phyloP scores from a whole-genome alignment of 371 early-diverging fungal species.

The Mortierella sp. region DNA sequence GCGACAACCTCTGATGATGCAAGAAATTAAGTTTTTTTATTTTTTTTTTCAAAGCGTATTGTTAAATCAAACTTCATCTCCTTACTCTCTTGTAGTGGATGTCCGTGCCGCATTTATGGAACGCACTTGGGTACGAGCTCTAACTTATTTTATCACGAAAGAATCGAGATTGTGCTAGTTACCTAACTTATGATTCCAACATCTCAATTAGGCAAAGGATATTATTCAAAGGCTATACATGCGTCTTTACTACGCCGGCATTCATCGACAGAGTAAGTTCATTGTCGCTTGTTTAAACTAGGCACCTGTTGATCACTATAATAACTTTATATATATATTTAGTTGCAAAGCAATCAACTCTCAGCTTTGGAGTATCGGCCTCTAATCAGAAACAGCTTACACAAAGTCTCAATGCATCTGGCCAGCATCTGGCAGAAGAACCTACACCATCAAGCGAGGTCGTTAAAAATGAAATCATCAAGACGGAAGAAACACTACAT shows the following conservation, averaged over 20 bases:
- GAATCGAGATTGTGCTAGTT: too few relatives aligned
- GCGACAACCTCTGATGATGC: background rate
- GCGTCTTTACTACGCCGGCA: conserved; percentile 34
- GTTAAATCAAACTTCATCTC: background rate
- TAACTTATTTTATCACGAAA: background rate
- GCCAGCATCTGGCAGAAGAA: background rate
- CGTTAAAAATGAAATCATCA: background rate
- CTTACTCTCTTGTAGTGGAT: conserved; percentile 21
- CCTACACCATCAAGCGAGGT: background rate
- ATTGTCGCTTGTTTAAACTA: background rate
- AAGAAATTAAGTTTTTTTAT: background rate
- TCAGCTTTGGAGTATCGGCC: background rate
- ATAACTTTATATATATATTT: background rate
- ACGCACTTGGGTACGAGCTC: conserved; percentile 32
- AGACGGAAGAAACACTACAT: background rate
- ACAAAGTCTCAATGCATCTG: background rate
- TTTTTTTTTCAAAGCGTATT: background rate
- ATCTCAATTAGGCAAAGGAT: conserved; percentile 33
- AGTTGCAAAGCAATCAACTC: conserved; percentile 1
- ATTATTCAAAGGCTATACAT: conserved; percentile 42
- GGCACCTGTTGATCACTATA: background rate
- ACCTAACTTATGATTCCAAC: background rate
- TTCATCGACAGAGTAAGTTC: conserved; percentile 39
- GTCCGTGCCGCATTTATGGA: conserved; percentile 52
- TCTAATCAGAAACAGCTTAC: background rate